A percentile compares a stretch with the other conserved stretches of the same genome.
Evolutionary conservation across 345 rosid genomes (phyloP).

Genomic region (Citrus mangshanensis): DNA sequence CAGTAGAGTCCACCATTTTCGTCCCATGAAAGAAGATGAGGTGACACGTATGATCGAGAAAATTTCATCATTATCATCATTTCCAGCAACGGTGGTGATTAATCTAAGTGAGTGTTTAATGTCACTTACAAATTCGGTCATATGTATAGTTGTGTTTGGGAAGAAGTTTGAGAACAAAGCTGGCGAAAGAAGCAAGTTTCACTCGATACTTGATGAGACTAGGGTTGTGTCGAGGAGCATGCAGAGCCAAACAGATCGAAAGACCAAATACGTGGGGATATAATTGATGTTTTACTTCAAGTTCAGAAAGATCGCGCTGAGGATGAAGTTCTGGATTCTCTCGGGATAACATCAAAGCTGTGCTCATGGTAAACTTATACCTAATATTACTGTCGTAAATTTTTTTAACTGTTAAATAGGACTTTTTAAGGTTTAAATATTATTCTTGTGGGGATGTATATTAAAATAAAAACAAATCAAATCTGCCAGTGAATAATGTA

Average conservation of each 20-base stretch:
- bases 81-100: too few species aligned
- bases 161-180: slow-evolving; percentile 22
- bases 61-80: background rate
- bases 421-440: too few species aligned
- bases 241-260: slow-evolving; percentile 11
- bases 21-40: slow-evolving; percentile 20
- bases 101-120: slow-evolving; percentile 14
- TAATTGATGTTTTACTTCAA: slow-evolving; percentile 39
- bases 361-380: too few species aligned
- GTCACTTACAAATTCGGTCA: slow-evolving; percentile 9
- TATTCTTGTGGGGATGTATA: too few species aligned
- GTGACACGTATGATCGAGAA: slow-evolving; percentile 20
- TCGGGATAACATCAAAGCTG: slow-evolving; percentile 55
- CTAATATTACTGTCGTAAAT: too few species aligned
- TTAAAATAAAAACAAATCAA: too few species aligned
- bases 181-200: slow-evolving; percentile 13
- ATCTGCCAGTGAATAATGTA: too few species aligned
- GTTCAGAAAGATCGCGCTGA: too few species aligned
- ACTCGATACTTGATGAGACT: slow-evolving; percentile 17
- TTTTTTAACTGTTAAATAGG: too few species aligned
- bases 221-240: slow-evolving; percentile 33
- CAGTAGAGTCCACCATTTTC: slow-evolving; percentile 14
- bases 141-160: slow-evolving; percentile 26
- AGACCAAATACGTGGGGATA: slow-evolving; percentile 25
- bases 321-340: slow-evolving; percentile 18